Evolutionary conservation across 2,329 filamentous ascomycete genomes (phyloP).

Genomic region (Chrysosporium keratinophilum): DNA sequence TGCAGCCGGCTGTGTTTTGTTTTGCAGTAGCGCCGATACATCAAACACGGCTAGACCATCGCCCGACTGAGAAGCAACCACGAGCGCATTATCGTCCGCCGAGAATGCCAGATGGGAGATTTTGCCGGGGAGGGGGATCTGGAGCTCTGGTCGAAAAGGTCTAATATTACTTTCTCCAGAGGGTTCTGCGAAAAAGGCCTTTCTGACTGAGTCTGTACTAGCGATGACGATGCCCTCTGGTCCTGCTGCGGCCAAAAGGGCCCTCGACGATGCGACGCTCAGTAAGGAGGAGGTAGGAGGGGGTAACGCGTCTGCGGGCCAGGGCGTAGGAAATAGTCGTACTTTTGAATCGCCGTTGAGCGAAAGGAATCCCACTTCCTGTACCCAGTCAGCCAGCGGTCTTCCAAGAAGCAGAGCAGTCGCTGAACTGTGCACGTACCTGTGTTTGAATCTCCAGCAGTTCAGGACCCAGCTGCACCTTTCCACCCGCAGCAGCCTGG

Average conservation of each 20-base stretch:
- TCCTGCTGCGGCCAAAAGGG: constrained; percentile 76
- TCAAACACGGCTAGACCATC: constrained; percentile 79
- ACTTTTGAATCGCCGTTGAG: constrained; percentile 73
- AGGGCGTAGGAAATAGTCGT: constrained; percentile 64
- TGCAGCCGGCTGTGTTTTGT: constrained; percentile 57
- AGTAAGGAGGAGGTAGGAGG: constrained; percentile 70
- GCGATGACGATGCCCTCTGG: constrained; percentile 69
- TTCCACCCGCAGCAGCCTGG: constrained; percentile 32
- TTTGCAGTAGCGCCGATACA: constrained; percentile 55
- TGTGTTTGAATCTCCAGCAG: constrained; percentile 73
- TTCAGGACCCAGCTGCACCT: constrained; percentile 50
- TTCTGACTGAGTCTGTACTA: constrained; percentile 65
- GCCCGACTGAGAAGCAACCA: constrained; percentile 70
- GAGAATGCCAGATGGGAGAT: constrained; percentile 87
- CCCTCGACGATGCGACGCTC: constrained; percentile 67
- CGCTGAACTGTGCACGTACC: constrained; percentile 36
- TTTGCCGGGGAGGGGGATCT: constrained; percentile 59
- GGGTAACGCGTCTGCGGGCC: constrained; percentile 60
- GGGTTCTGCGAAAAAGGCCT: constrained; percentile 55
- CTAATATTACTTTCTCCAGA: constrained; percentile 54
- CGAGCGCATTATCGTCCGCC: constrained; percentile 72
- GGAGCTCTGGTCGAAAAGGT: constrained; percentile 61
- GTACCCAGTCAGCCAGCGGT: background rate
- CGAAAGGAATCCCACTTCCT: constrained; percentile 71
- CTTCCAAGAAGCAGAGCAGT: background rate